Evolutionary conservation across 306 rosid species (phyloP).

Genomic region (Hylodesmum podocarpum): DNA sequence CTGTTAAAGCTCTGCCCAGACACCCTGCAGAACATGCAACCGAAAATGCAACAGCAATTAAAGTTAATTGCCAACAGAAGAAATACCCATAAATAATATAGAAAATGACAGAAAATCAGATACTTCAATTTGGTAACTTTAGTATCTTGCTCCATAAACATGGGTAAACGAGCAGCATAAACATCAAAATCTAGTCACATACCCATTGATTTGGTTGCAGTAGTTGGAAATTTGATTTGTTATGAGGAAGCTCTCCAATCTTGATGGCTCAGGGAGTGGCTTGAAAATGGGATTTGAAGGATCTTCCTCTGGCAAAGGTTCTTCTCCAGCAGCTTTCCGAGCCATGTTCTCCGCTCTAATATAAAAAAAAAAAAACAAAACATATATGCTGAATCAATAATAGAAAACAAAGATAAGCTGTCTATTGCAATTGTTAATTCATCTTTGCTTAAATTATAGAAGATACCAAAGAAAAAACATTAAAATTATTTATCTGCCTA

Average conservation of each 20-base stretch:
- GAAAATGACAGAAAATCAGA: neutral
- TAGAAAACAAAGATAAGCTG: neutral
- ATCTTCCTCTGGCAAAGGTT: constrained; percentile 94
- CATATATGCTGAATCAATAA: neutral
- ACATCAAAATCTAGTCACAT: constrained; percentile 29
- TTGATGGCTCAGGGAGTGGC: constrained; percentile 88
- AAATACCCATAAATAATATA: neutral
- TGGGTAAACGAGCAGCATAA: neutral
- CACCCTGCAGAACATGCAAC: constrained; percentile 58
- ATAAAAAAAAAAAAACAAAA: constrained; percentile 19
- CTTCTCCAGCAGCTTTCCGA: constrained; percentile 85
- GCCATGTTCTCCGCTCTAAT: constrained; percentile 76
- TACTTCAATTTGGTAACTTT: neutral
- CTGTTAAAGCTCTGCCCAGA: constrained; percentile 87
- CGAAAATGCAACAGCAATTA: neutral
- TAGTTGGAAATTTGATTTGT: constrained; percentile 90
- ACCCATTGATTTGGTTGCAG: constrained; percentile 99
- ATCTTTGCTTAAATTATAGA: neutral
- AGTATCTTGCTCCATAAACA: neutral
- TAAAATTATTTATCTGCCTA: neutral
- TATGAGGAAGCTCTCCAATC: constrained; percentile 92
- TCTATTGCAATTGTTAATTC: neutral
- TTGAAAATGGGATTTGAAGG: constrained; percentile 85
- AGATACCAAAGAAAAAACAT: neutral
- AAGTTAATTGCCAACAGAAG: neutral